phyloP scores from a whole-genome alignment of 257 asterid species.

The Avicennia marina region DNA sequence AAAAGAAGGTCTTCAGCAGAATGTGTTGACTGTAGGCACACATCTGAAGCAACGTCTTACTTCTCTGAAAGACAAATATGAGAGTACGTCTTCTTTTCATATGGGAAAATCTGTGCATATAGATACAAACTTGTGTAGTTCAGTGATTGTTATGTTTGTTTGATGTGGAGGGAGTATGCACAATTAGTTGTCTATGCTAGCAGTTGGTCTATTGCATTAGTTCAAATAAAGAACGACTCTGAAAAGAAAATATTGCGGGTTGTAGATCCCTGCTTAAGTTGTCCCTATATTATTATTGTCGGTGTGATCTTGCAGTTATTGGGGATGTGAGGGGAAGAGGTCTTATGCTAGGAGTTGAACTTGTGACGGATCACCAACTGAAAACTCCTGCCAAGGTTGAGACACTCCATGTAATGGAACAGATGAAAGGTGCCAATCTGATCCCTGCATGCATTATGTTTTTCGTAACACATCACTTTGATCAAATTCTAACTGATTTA shows the following conservation, averaged over 20 bases:
- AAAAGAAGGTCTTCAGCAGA: constrained; percentile 81
- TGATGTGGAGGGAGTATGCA: too few relatives aligned
- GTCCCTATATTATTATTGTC: neutral
- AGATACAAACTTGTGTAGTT: too few relatives aligned
- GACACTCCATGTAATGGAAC: constrained; percentile 69
- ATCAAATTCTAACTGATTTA: too few relatives aligned
- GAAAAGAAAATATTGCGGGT: too few relatives aligned
- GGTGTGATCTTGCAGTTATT: constrained; percentile 35
- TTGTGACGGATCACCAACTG: constrained; percentile 61
- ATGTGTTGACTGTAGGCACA: constrained; percentile 64
- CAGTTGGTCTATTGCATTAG: too few relatives aligned
- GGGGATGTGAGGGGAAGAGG: constrained; percentile 99
- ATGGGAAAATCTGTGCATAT: too few relatives aligned
- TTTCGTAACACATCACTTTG: too few relatives aligned
- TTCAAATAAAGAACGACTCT: too few relatives aligned
- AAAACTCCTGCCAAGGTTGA: constrained; percentile 85
- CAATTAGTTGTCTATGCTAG: too few relatives aligned
- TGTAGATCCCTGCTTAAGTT: too few relatives aligned
- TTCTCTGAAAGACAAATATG: constrained; percentile 60
- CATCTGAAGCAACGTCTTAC: constrained; percentile 67
- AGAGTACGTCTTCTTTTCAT: constrained; percentile 38
- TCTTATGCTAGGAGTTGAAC: constrained; percentile 83
- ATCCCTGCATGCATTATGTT: neutral
- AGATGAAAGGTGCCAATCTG: constrained; percentile 63
- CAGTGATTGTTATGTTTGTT: too few relatives aligned